Percentiles rank a stretch among this genome's conserved stretches.
Conservation (phyloP, 1,284 basidiomycete species). For the Moesziomyces sp. region DNA sequence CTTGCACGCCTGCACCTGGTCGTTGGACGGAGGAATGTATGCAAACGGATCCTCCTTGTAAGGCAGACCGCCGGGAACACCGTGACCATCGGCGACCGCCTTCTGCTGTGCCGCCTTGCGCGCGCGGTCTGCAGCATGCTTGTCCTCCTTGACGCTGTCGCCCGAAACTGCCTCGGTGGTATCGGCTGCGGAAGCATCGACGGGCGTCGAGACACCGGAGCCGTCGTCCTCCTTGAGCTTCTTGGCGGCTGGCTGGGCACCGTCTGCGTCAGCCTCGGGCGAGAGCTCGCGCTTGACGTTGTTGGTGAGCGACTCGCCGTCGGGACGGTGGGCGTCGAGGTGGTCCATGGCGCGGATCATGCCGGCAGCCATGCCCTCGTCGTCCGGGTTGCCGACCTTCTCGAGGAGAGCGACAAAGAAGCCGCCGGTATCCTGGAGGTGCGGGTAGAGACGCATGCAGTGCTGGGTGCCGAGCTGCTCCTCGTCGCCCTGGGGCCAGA, state of each 20-base stretch:
- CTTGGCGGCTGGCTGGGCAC: constrained; percentile 41
- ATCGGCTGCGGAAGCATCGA: constrained; percentile 7
- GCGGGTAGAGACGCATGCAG: constrained; percentile 76
- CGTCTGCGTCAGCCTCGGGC: constrained; percentile 37
- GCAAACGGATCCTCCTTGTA: constrained; percentile 64
- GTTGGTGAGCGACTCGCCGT: constrained; percentile 28
- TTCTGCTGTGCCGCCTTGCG: constrained; percentile 44
- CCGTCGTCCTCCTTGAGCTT: constrained; percentile 43
- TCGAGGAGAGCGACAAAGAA: constrained; percentile 95
- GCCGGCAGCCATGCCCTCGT: constrained; percentile 61
- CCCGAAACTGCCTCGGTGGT: constrained; percentile 13
- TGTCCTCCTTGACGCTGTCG: constrained; percentile 51
- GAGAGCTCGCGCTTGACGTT: constrained; percentile 35
- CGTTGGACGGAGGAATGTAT: constrained; percentile 53
- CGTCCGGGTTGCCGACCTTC: constrained; percentile 66
- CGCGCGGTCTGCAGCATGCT: constrained; percentile 55
- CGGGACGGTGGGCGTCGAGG: constrained; percentile 32
- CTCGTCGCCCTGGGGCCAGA: constrained; percentile 66
- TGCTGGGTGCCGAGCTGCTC: constrained; percentile 52
- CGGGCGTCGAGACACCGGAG: constrained; percentile 1
- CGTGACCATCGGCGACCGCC: constrained; percentile 38
- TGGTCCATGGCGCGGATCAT: constrained; percentile 63
- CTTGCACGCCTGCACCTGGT: constrained; percentile 70
- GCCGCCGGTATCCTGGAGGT: constrained; percentile 95
- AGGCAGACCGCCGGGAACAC: constrained; percentile 60